Base-by-base conservation (phyloP, 2,329 filamentous ascomycete genomes). In the Cadophora malorum region DNA sequence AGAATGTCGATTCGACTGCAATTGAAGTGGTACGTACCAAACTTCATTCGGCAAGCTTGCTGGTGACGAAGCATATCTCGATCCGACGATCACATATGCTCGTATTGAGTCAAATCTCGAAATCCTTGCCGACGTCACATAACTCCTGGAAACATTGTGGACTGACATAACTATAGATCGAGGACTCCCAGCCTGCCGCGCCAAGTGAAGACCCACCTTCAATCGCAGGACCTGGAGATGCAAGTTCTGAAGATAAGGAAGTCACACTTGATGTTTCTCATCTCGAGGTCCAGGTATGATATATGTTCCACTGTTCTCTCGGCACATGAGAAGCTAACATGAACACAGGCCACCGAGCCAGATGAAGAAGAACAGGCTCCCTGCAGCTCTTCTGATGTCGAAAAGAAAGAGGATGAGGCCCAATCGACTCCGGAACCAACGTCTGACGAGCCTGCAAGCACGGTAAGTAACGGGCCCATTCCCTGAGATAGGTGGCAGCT, bases 391-490 rank as follows among this genome's bases (percentile, higher is more conserved):
- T 25, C 63, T n/a, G 52, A 28, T 3, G 35, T 49, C 14, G 38
- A 55, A 7, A 55, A 49, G 19, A 49, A 56, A 19, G 61, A 53
- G 8, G 61, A 33, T 12, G 52, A 56, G 16, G 2, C 38, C 19
- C 25, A 38, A 10, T 41, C 35, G 7, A 41, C 21, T 35, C 9
- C 23, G 1, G 62, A 56, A 16, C 9, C 33, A 31, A 2, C 6
- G 1, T 19, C 41, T 16, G 41, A 25, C 23, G 65, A 53, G 31
- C 7, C 53, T 21, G 53, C 64, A 12, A 16, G 9, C 47, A 23
- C 21, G 10, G 65, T 67, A 58, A 67, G 65, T 49, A 31, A 23
- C 41, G 3, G 2, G n/a, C 1, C 8, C 4, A 41, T 59, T 19
- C n/a, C 8, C 47, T 59, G 2, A 16, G 23, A 52, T 52, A 25